Conservation (phyloP, 106 monocot genomes). For the Dendrobium huoshanense region DNA sequence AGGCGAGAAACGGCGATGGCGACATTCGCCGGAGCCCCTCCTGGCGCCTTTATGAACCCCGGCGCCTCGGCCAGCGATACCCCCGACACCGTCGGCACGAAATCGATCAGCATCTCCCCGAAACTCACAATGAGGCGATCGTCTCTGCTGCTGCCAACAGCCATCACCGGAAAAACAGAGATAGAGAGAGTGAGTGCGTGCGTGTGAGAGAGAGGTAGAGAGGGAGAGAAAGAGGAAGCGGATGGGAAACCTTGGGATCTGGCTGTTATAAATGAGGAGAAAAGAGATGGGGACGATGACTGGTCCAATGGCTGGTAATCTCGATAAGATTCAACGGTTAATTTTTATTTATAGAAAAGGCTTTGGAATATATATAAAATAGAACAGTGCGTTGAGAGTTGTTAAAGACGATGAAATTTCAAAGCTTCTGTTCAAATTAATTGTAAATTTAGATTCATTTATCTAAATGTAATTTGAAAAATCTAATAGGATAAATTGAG, state of each 20-base stretch:
- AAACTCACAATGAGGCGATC: slow-evolving; percentile 15
- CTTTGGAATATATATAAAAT: too few species aligned
- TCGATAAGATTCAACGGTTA: not conserved
- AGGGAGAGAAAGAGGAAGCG: not conserved
- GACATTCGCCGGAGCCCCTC: slow-evolving; percentile 24
- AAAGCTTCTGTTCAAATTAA: too few species aligned
- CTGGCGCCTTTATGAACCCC: slow-evolving; percentile 23
- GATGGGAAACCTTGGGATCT: not conserved
- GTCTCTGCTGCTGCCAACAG: not conserved
- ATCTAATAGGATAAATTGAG: too few species aligned
- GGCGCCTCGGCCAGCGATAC: slow-evolving; percentile 19
- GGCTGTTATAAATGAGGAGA: not conserved
- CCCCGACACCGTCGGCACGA: slow-evolving; percentile 18
- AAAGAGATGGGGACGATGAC: not conserved
- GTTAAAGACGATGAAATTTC: too few species aligned
- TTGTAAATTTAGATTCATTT: too few species aligned
- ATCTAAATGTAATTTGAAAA: too few species aligned
- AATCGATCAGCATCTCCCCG: slow-evolving; percentile 31
- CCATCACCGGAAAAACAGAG: not conserved
- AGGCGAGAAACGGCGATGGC: slow-evolving; percentile 15
- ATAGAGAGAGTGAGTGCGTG: not conserved
- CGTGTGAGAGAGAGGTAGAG: not conserved
- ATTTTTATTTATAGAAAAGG: not conserved
- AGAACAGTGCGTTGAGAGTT: too few species aligned
- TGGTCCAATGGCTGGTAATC: not conserved